Conservation (phyloP, 495 filamentous ascomycete genomes). For the Penicillium coprophilum region DNA sequence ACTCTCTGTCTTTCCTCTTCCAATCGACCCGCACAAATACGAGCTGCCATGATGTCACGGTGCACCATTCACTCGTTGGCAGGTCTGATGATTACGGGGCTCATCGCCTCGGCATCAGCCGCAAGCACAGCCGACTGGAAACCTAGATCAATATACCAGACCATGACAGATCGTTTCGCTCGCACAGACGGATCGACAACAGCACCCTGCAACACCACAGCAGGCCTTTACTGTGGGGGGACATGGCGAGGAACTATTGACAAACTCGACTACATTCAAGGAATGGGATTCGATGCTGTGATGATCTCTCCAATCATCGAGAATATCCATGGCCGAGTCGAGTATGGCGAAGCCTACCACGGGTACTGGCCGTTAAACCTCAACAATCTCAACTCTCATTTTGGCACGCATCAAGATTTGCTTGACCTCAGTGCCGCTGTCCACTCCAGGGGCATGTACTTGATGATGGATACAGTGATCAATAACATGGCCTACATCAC, state of each 20-base stretch:
- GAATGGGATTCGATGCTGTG: conserved; percentile 78
- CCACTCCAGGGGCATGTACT: conserved; percentile 63
- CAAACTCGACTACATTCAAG: conserved; percentile 58
- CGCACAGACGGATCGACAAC: conserved; percentile 62
- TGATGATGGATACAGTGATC: conserved; percentile 77
- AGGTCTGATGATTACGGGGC: conserved; percentile 3
- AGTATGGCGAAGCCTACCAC: conserved; percentile 64
- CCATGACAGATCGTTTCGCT: conserved; percentile 74
- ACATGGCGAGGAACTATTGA: conserved; percentile 71
- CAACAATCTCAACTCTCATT: conserved; percentile 62
- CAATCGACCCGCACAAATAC: conserved; percentile 1
- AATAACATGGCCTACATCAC: conserved; percentile 67
- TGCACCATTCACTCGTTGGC: background rate
- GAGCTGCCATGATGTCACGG: conserved; percentile 13
- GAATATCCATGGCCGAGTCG: conserved; percentile 49
- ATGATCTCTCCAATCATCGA: conserved; percentile 79
- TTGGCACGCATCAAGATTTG: conserved; percentile 64
- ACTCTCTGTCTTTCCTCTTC: background rate
- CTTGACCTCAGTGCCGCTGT: conserved; percentile 57
- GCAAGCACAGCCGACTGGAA: conserved; percentile 50
- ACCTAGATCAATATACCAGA: conserved; percentile 68
- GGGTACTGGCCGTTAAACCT: conserved; percentile 74
- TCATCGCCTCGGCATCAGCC: conserved; percentile 15
- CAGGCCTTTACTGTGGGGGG: conserved; percentile 68
- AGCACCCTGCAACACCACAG: conserved; percentile 42